These are phyloP conservation scores for Coemansia sp. DNA, from an alignment of 371 early-diverging fungal species.

Conservation along the genomic window DNA sequence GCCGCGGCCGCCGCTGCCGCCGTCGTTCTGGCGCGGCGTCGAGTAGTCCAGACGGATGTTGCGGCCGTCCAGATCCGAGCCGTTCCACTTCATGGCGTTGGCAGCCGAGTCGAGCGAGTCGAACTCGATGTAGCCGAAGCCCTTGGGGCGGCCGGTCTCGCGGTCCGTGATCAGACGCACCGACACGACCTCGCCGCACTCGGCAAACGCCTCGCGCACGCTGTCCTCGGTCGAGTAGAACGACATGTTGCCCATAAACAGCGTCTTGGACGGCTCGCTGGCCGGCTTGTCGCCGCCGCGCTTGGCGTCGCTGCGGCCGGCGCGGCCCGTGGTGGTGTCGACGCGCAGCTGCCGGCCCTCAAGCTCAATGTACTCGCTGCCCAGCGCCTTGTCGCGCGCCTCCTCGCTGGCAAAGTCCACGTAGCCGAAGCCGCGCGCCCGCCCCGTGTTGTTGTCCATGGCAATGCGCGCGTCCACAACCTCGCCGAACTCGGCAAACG, in stretches of 20 bases:
- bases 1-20: slow-evolving; percentile 24
- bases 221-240: slow-evolving; percentile 98
- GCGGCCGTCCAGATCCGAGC: slow-evolving; percentile 75
- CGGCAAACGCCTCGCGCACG: slow-evolving; percentile 90
- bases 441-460: slow-evolving; percentile 71
- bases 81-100: slow-evolving; percentile 76
- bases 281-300: background rate
- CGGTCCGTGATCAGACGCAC: slow-evolving; percentile 60
- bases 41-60: slow-evolving; percentile 46
- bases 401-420: slow-evolving; percentile 63
- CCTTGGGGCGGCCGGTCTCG: slow-evolving; percentile 77
- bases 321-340: slow-evolving; percentile 59
- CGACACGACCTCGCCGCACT: slow-evolving; percentile 64
- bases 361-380: slow-evolving; percentile 20
- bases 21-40: slow-evolving; percentile 12
- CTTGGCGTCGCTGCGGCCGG: slow-evolving; percentile 51
- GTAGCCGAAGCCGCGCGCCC: slow-evolving; percentile 82
- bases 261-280: slow-evolving; percentile 63
- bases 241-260: slow-evolving; percentile 97
- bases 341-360: slow-evolving; percentile 58
- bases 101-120: slow-evolving; percentile 71
- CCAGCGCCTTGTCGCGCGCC: slow-evolving; percentile 30
- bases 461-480: slow-evolving; percentile 73
- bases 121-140: slow-evolving; percentile 97
- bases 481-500: slow-evolving; percentile 71